Evolutionary conservation across 805 yeast species (phyloP), one percentile per base, ranked within the genome.

Genomic region (Metschnikowia hibisci): DNA sequence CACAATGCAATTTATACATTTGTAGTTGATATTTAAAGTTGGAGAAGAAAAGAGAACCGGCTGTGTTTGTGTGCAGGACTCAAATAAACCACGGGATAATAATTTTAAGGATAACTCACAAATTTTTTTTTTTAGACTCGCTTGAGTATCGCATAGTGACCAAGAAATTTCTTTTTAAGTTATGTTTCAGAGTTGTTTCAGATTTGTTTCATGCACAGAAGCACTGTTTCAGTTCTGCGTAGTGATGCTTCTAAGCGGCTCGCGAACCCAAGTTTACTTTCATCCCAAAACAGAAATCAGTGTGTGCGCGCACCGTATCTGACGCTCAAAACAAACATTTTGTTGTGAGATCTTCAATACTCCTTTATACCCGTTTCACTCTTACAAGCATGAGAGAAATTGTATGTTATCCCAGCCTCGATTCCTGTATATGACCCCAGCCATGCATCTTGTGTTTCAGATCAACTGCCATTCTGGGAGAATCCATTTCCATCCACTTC

Each of bases 321-420:
- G 43, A 39, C 55, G 55, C 52, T 46, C 54, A 33, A 50, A 52
- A 52, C 54, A 48, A 52, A 52, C 53, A 52, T 44, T 37, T 37
- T 29, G 45, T 41, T 27, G 31, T 25, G 31, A 10, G 22, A 12
- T 39, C 18, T 8, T 11, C 36, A 26, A 18, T 41, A 39, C 42
- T 35, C 43, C 40, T 39, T 43, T 40, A 32, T 34, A 44, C 31
- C 46, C 31, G 32, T 27, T 31, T 33, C 38, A 38, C 43, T 33
- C n/a, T 32, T 40, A 41, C 34, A 29, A 46, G 39, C 43, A 58
- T 58, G 63, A 58, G 63, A 57, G 63, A 58, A 54, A 58, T 58
- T 51, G 63, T 58, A 58, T 43, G 63, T 57, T 29, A n/a, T 14
- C 37, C 39, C 12, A 8, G 38, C 16, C 26, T 10, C 31, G 11